A percentile compares a stretch with the other conserved stretches of the same genome.
Conservation (phyloP, 78 protist species). For the Dictyostelium citrinum region DNA sequence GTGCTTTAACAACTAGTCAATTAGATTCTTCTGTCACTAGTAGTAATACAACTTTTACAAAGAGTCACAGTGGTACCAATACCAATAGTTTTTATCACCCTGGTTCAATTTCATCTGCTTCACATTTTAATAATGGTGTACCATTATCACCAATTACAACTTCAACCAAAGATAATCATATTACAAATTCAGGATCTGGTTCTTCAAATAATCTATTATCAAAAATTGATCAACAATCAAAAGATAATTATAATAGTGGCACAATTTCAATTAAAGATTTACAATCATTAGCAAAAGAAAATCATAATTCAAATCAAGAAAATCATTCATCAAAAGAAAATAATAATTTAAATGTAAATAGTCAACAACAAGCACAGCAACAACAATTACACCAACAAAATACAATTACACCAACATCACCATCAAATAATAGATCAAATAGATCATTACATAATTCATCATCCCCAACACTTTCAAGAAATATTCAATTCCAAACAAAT, state of each 20-base stretch:
- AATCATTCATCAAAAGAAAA: neutral
- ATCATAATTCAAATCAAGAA: neutral
- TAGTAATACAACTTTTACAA: neutral
- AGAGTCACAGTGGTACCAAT: neutral
- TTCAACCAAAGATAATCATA: neutral
- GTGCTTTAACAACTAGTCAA: neutral
- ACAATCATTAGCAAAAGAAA: neutral
- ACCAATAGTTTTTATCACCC: neutral
- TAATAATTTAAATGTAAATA: neutral
- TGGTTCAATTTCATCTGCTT: neutral
- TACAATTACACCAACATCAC: constrained; percentile 5
- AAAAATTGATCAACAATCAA: neutral
- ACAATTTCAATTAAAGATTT: constrained; percentile 3
- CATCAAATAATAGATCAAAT: neutral
- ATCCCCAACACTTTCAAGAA: constrained; percentile 57
- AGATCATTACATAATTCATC: neutral
- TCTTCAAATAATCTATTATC: constrained; percentile 11
- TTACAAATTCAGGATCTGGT: neutral
- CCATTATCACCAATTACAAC: neutral
- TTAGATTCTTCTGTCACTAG: neutral
- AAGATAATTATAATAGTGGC: neutral
- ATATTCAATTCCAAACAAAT: constrained; percentile 64
- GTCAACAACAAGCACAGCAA: neutral
- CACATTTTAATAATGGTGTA: neutral
- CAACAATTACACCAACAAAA: neutral